Conservation (phyloP, 2,329 filamentous ascomycete genomes). For the Scedosporium aurantiacum region DNA sequence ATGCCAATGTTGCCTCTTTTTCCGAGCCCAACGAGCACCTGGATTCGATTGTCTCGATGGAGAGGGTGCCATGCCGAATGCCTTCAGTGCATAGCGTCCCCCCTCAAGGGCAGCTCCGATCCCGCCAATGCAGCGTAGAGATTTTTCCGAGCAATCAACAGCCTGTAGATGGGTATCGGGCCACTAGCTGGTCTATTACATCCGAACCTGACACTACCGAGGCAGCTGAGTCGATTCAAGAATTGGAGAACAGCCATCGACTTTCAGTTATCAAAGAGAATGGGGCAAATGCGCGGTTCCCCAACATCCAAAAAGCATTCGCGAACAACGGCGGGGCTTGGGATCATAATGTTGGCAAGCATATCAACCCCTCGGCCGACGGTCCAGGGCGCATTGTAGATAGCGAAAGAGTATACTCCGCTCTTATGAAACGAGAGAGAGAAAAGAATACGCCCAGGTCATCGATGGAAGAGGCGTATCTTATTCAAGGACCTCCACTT, state of each 20-base stretch:
- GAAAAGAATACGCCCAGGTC: slow-evolving; percentile 19
- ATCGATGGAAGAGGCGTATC: not conserved
- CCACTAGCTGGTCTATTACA: slow-evolving; percentile 54
- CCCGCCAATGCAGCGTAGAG: slow-evolving; percentile 44
- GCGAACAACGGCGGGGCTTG: not conserved
- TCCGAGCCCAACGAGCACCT: not conserved
- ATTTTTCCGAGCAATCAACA: slow-evolving; percentile 30
- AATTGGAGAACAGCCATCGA: slow-evolving; percentile 39
- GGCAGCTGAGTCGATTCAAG: slow-evolving; percentile 36
- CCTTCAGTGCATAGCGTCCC: not conserved
- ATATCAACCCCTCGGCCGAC: slow-evolving; percentile 1
- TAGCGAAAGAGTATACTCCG: slow-evolving; percentile 51
- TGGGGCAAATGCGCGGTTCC: slow-evolving; percentile 23
- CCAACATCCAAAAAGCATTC: not conserved
- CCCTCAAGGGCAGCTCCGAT: slow-evolving; percentile 30
- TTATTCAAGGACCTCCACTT: slow-evolving; percentile 10
- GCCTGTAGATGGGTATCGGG: slow-evolving; percentile 47
- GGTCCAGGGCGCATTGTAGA: slow-evolving; percentile 25
- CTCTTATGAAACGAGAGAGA: slow-evolving; percentile 46
- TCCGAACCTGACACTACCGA: slow-evolving; percentile 19
- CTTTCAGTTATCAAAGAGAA: slow-evolving; percentile 56
- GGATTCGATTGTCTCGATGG: slow-evolving; percentile 8
- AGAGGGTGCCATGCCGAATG: not conserved
- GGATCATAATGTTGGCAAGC: not conserved
- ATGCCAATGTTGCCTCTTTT: not conserved